A percentile compares a stretch with the other conserved stretches of the same genome.
Evolutionary conservation across 495 filamentous ascomycete species (phyloP).

Genomic region (Podospora appendiculata): DNA sequence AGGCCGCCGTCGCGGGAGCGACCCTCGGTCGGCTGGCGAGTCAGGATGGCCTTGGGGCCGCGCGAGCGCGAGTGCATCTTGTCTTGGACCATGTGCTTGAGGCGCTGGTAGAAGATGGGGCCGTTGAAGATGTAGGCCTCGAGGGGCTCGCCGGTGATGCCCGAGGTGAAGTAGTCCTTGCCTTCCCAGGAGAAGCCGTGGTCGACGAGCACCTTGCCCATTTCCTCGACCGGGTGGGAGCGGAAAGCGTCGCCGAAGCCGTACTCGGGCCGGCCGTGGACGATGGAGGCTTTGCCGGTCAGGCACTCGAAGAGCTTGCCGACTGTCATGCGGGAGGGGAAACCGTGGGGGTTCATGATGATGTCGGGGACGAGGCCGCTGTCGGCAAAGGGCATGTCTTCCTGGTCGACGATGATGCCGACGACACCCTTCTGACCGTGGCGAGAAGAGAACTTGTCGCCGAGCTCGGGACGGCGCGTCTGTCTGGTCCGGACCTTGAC

Average conservation of each 20-base stretch:
- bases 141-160: slow-evolving; percentile 88
- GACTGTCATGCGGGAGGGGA: slow-evolving; percentile 99
- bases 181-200: slow-evolving; percentile 92
- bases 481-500: slow-evolving; percentile 91
- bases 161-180: slow-evolving; percentile 91
- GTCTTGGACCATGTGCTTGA: slow-evolving; percentile 99
- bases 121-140: slow-evolving; percentile 98
- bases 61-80: slow-evolving; percentile 97
- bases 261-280: slow-evolving; percentile 67
- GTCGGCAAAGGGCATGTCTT: slow-evolving; percentile 95
- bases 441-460: slow-evolving; percentile 97
- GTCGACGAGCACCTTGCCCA: slow-evolving; percentile 74
- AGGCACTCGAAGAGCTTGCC: slow-evolving; percentile 96
- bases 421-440: slow-evolving; percentile 99
- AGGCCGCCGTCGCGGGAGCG: slow-evolving; percentile 87
- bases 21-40: slow-evolving; percentile 94
- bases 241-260: slow-evolving; percentile 91
- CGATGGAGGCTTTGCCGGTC: slow-evolving; percentile 85
- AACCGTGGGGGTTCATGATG: slow-evolving; percentile 99
- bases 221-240: slow-evolving; percentile 82
- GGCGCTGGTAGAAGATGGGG: slow-evolving; percentile 98
- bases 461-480: slow-evolving; percentile 86
- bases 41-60: slow-evolving; percentile 84
- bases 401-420: slow-evolving; percentile 89
- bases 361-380: slow-evolving; percentile 86